Conservation (phyloP, 805 yeast species). For the Suhomyces vadensis region DNA sequence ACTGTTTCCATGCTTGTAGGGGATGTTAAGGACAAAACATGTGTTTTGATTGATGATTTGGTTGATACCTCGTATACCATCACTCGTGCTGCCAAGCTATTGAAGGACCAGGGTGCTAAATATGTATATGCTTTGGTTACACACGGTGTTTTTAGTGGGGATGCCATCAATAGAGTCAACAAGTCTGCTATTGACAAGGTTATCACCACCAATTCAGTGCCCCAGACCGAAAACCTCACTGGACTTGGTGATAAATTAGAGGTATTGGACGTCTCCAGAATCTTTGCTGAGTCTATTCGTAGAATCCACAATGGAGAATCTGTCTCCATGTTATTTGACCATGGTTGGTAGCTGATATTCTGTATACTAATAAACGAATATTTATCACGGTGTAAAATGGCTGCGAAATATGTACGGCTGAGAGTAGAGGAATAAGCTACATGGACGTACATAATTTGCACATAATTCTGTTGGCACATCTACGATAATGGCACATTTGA, state of each 20-base stretch:
- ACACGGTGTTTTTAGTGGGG: constrained; percentile 92
- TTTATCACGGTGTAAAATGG: background rate
- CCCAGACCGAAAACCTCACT: constrained; percentile 64
- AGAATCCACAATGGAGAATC: constrained; percentile 97
- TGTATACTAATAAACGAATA: constrained; percentile 6
- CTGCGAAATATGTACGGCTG: background rate
- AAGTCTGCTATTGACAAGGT: constrained; percentile 76
- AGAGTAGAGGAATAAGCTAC: no score
- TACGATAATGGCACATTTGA: no score
- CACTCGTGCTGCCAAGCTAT: constrained; percentile 84
- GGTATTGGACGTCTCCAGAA: constrained; percentile 82
- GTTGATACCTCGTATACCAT: constrained; percentile 93
- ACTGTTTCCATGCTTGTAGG: constrained; percentile 82
- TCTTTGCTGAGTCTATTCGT: constrained; percentile 93
- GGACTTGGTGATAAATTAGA: constrained; percentile 61
- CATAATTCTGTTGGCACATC: no score
- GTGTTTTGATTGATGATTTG: constrained; percentile 90
- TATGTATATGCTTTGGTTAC: constrained; percentile 86
- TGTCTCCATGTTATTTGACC: constrained; percentile 89
- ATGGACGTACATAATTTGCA: background rate
- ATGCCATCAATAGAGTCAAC: constrained; percentile 72
- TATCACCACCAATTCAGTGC: constrained; percentile 88
- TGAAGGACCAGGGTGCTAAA: constrained; percentile 91
- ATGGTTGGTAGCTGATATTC: constrained; percentile 50
- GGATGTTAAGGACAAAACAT: constrained; percentile 80